Percentiles rank a stretch among this genome's conserved stretches.
Conservation (phyloP, 805 yeast species). For the Wickerhamomyces rabaulensis region DNA sequence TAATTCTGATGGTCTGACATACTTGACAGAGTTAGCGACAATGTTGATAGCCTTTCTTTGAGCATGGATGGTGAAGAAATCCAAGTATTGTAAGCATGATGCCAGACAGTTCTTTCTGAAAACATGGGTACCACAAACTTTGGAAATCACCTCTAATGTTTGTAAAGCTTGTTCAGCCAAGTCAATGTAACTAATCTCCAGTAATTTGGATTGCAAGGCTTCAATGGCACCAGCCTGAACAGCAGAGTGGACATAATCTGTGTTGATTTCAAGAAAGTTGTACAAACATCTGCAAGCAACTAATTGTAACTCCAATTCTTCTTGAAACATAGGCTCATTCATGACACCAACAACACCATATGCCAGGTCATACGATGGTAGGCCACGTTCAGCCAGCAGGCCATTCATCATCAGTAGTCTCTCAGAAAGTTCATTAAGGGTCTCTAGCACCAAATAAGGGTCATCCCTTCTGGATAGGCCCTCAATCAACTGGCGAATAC, state of each 20-base stretch:
- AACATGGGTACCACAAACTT: slow-evolving; percentile 44
- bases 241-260: slow-evolving; percentile 56
- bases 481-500: slow-evolving; percentile 20
- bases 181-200: slow-evolving; percentile 80
- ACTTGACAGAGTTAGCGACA: slow-evolving; percentile 62
- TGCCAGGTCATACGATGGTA: slow-evolving; percentile 57
- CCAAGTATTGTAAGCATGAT: slow-evolving; percentile 68
- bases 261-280: slow-evolving; percentile 71
- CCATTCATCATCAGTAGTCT: slow-evolving; percentile 64
- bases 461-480: slow-evolving; percentile 34
- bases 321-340: slow-evolving; percentile 49
- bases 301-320: slow-evolving; percentile 73
- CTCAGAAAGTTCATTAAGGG: slow-evolving; percentile 60
- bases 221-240: slow-evolving; percentile 63
- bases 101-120: slow-evolving; percentile 56
- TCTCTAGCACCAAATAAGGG: slow-evolving; percentile 56
- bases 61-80: slow-evolving; percentile 84
- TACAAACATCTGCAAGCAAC: slow-evolving; percentile 81
- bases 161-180: slow-evolving; percentile 88
- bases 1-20: slow-evolving; percentile 39
- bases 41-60: slow-evolving; percentile 76
- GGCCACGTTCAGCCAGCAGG: slow-evolving; percentile 51
- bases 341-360: slow-evolving; percentile 52
- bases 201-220: slow-evolving; percentile 56
- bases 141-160: slow-evolving; percentile 62